Conservation (phyloP, 208 protist species). For the Crithidia bombi region DNA sequence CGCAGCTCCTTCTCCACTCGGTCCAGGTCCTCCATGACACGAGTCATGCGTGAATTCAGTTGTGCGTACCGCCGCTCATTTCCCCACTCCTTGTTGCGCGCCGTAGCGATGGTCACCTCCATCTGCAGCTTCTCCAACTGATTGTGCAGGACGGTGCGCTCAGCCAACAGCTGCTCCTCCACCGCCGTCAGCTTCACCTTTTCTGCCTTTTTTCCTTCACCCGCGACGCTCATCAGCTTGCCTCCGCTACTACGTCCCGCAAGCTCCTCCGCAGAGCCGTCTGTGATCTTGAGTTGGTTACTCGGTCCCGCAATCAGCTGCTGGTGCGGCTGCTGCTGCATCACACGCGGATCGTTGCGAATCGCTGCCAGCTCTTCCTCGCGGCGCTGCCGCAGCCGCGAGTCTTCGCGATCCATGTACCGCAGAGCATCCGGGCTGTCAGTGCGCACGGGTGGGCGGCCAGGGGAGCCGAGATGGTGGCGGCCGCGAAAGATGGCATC, state of each 20-base stretch:
- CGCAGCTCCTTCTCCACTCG: slow-evolving; percentile 47
- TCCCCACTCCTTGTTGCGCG: slow-evolving; percentile 40
- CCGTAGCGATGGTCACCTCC: slow-evolving; percentile 33
- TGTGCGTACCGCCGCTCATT: slow-evolving; percentile 51
- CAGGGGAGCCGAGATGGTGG: neutral
- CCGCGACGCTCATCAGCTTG: neutral
- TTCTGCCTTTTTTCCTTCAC: neutral
- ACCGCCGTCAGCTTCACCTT: slow-evolving; percentile 27
- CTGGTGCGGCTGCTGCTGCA: slow-evolving; percentile 6
- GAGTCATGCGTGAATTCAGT: slow-evolving; percentile 49
- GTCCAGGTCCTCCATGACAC: slow-evolving; percentile 49
- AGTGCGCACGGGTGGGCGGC: slow-evolving; percentile 20
- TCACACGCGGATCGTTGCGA: slow-evolving; percentile 18
- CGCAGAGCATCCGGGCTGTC: slow-evolving; percentile 34
- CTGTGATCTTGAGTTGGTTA: slow-evolving; percentile 6
- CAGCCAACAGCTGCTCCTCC: slow-evolving; percentile 42
- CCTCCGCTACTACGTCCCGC: neutral
- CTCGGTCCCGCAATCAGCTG: neutral
- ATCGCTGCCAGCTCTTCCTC: slow-evolving; percentile 18
- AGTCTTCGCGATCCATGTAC: slow-evolving; percentile 44
- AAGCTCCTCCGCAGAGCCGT: neutral
- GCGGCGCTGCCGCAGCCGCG: slow-evolving; percentile 26
- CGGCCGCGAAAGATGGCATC: slow-evolving; percentile 35
- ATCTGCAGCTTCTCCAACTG: slow-evolving; percentile 60
- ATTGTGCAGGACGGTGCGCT: slow-evolving; percentile 38